Evolutionary conservation across 2,329 filamentous ascomycete species (phyloP), one percentile per base, ranked within the genome.

Genomic region (Allantophomopsis lycopodina): DNA sequence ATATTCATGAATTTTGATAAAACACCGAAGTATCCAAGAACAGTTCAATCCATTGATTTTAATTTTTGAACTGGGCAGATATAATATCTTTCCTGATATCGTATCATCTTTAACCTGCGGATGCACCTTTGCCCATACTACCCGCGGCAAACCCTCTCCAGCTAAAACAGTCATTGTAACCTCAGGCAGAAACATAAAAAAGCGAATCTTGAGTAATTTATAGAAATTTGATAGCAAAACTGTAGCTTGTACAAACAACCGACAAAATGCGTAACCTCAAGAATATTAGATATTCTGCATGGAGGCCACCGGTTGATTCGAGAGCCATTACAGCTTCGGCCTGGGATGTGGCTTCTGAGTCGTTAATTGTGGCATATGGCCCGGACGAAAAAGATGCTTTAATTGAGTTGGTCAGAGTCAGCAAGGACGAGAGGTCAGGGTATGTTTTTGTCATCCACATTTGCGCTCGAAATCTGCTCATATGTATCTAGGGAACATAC

Each of bases 271-370:
- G 85, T 57, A 96, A 95, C 60, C 71, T 96, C 51, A 80, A 76
- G 61, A 87, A 79, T 58, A 76, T 87, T 52, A 76, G 73, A 55
- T 79, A 83, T 57, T 71, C 73, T 50, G 67, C 74, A 56, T 79
- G 79, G 63, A 70, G 64, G 49, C 66, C 77, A 46, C 66, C 71
- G 39, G 51, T 53, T 35, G 39, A 48, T 14, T 50, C 44, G 32
- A 63, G 79, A 42, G 68, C 71, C 46, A 67, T 91, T 52, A 81
- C 84, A 39, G 80, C 86, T 21, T 76, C 79, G 41, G 82, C 86
- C 53, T 96, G 89, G 89, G 87, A 96, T 62, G 71, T 80, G 37
- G 71, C 77, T 44, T 77, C 73, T 47, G 82, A 91, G 59, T 76
- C 83, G 44, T 61, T 91, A 39, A 69, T 98, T 51, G 88, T 82